Conservation (phyloP, 805 yeast species). For the Crinitomyces ghanaensis region DNA sequence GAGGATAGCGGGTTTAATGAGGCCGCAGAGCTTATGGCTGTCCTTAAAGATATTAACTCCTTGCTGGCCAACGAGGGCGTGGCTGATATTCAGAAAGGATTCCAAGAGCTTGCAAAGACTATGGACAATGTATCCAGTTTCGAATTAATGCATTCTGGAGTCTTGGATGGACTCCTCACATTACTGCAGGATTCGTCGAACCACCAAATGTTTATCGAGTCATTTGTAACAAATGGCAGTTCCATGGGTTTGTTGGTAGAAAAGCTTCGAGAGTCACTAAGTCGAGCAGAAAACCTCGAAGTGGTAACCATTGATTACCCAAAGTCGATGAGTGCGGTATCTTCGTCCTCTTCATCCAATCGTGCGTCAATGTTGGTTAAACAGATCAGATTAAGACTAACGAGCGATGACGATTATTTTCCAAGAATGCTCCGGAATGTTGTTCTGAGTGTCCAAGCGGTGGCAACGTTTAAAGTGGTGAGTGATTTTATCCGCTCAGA, state of each 20-base stretch:
- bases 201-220: slow-evolving; percentile 34
- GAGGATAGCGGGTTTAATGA: neutral
- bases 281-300: slow-evolving; percentile 64
- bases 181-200: slow-evolving; percentile 17
- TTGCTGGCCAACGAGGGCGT: neutral
- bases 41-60: neutral
- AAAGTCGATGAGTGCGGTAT: no score
- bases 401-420: no score
- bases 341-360: no score
- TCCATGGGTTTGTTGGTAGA: slow-evolving; percentile 37
- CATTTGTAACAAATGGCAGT: slow-evolving; percentile 24
- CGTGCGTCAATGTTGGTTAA: no score
- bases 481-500: slow-evolving; percentile 35
- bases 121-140: slow-evolving; percentile 46
- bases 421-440: slow-evolving; percentile 18
- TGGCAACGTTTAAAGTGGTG: slow-evolving; percentile 38
- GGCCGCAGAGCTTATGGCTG: neutral
- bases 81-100: no score
- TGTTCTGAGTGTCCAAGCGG: slow-evolving; percentile 39
- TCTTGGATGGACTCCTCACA: slow-evolving; percentile 35
- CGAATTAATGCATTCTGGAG: slow-evolving; percentile 62
- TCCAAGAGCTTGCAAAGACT: slow-evolving; percentile 1
- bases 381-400: no score
- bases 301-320: slow-evolving; percentile 39
- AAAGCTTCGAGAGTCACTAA: slow-evolving; percentile 60